Percentiles rank a stretch among this genome's conserved stretches.
These are phyloP conservation scores for Pestalotiopsis sp. DNA, from an alignment of 2,329 filamentous ascomycete genomes.

Conservation along the genomic window DNA sequence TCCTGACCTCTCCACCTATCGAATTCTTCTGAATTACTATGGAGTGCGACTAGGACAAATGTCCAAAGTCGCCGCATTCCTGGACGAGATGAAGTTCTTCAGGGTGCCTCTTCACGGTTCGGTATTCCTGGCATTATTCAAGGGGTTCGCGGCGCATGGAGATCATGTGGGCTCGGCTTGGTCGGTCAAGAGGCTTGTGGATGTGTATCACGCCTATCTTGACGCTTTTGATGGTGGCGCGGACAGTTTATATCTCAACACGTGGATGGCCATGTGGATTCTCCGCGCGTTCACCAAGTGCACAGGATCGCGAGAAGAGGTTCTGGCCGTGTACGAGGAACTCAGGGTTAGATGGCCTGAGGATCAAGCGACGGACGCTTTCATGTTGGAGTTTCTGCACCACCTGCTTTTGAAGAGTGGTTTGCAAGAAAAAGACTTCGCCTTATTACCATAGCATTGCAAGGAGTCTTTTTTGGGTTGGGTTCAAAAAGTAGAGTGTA, in stretches of 20 bases:
- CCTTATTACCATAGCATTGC: conserved; percentile 5
- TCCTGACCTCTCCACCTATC: conserved; percentile 79
- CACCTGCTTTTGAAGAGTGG: conserved; percentile 39
- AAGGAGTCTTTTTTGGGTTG: conserved; percentile 6
- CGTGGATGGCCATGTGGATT: conserved; percentile 63
- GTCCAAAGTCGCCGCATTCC: conserved; percentile 66
- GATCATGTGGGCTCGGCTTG: conserved; percentile 66
- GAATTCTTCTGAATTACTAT: conserved; percentile 77
- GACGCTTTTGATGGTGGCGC: conserved; percentile 50
- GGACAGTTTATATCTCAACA: conserved; percentile 53
- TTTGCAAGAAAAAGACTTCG: conserved; percentile 11
- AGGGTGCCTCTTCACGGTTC: conserved; percentile 71
- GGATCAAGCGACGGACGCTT: conserved; percentile 40
- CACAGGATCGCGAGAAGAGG: conserved; percentile 46
- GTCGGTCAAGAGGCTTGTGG: conserved; percentile 69
- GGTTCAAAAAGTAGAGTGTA: conserved; percentile 10
- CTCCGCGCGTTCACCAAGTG: conserved; percentile 67
- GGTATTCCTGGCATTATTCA: conserved; percentile 80
- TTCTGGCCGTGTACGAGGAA: conserved; percentile 57
- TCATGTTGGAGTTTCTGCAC: conserved; percentile 49
- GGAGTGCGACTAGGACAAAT: conserved; percentile 71
- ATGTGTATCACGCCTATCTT: conserved; percentile 68
- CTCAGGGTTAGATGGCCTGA: conserved; percentile 52
- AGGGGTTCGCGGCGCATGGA: conserved; percentile 78
- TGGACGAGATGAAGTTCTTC: conserved; percentile 79